Evolutionary conservation across 345 rosid species (phyloP), one percentile per base, ranked within the genome.

Genomic region (Orychophragmus violaceus): DNA sequence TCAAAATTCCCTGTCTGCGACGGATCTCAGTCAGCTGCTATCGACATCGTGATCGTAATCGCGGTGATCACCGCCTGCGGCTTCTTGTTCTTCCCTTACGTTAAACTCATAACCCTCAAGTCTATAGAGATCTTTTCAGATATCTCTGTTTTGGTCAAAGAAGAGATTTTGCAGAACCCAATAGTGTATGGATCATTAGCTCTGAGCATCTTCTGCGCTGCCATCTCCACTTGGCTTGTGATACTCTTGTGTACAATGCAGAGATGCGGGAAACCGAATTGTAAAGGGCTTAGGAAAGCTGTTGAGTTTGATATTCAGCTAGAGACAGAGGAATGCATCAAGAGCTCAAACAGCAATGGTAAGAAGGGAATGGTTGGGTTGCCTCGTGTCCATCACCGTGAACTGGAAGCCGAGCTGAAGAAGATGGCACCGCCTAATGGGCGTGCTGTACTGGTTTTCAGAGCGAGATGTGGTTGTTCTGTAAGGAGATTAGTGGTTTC

Each of bases 291-390:
- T 55, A 83, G 87, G 66, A 87, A 87, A 74, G 89, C 95, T 2
- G 85, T 86, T 0, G 96, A 92, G 75, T 92, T 92, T 39, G 95
- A 92, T 82, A 87, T 92, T 51, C 96, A 89, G 81, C 67, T 92
- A 55, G 95, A 92, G 81, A 92, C 96, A 0, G 98, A 89, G 76
- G 93, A 92, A 54, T 81, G 89, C 46, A 81, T 89, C 18, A 91
- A 89, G 83, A 87, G 82, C 52, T 84, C 86, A 0, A 76, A 21
- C 28, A 82, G 69, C 55, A 86, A 68, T 3, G 70, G 63, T 17
- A 80, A 76, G 17, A 84, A 62, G 28, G 83, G 85, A 9, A 74
- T 79, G 52, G 78, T 79, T 14, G 82, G 86, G 64, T 64, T 86
- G 79, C 91, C 87, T 18, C 87, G 80, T 16, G 82, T 85, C 62